Evolutionary conservation across 176 grass and related monocot genomes (phyloP), one percentile per base, ranked within the genome.

Genomic region (Ensete ventricosum): DNA sequence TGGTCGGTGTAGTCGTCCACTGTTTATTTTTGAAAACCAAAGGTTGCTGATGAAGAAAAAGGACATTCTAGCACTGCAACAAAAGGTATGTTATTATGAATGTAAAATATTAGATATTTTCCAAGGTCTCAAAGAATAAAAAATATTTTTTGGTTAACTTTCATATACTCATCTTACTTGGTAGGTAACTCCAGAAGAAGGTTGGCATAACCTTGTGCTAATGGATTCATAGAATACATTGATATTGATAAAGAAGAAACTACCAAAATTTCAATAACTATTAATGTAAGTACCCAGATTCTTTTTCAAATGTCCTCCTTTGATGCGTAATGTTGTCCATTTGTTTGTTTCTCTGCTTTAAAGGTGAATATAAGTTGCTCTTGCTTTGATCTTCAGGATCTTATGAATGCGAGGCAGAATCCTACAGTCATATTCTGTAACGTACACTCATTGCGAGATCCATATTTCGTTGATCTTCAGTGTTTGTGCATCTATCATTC

Each of bases 401-500:
- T 99, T 74, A 14, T 81, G 53, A 89, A 67, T 82, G 82, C 84
- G 12, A 93, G 95, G 60, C 64, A 83, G 9, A 93, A 85, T 64
- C 90, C 94, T 60, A 80, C 71, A 98, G 13, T 88, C 95, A 4
- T 89, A 98, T 71, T 85, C 82, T 76, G 88, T 84, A 49, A 94
- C 84, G 68, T 93, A 91, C 59, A 99, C 95, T 0, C 95, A 99
- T 80, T 99, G 95, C 76, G 95, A 99, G 82, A 94, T 99, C 60
- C 95, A 99, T 69, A 90, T 90, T 64, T 99, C 90, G 9, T 69
- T 99, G 68, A 99, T 99, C 72, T 85, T 99, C 82, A 90, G 95
- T 79, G 95, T 99, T 67, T 99, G 95, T 24, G 95, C 95, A 20
- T 99, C 95, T 0, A 99, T 99, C 85, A 99, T 99, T 81, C 90